Base-by-base conservation (phyloP, 495 filamentous ascomycete genomes). In the Penicillium psychrofluorescens region DNA sequence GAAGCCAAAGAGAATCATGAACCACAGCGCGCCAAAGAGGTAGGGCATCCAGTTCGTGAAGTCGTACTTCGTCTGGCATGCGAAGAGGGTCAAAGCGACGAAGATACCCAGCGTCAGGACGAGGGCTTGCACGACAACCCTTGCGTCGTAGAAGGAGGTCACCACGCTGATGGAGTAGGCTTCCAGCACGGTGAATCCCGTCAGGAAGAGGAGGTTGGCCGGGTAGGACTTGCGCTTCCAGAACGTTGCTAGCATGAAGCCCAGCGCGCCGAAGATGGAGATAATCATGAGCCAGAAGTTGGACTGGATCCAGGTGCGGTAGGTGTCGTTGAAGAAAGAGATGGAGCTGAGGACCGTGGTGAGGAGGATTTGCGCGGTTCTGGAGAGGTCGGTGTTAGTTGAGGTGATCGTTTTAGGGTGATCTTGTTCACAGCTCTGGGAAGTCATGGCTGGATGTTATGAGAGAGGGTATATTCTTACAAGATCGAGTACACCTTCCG, bases 211-310 rank as follows among this genome's bases (percentile, higher is more conserved):
- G 0, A 99, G 77, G 64, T 99, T 99, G 30, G 84, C 83, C 0
- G 92, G 92, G 67, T 99, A 99, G 1, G 85, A 90, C 63, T 96
- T 92, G 57, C 90, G 84, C 70, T 98, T 97, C 92, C 92, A 99
- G 74, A 80, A 97, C 36, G 92, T 97, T 28, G 94, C 75, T 46
- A 86, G 63, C 77, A 95, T 81, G 74, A 91, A 87, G 45, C 66
- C 79, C 51, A 95, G 78, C 42, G 88, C 76, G 41, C 86, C 86
- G 66, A 90, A 76, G 50, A 95, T 75, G 34, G 88, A 90, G 28
- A 83, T 61, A 70, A 88, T 90, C 75, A 99, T 85, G 58, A 96
- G 68, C 78, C 80, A 90, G 41, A 78, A 72, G 65, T 95, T 81
- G 30, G 64, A 67, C 60, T 95, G 88, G 62, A 97, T 92, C 89